A percentile compares a stretch with the other conserved stretches of the same genome.
Evolutionary conservation across 345 rosid species (phyloP).

Genomic region (Rhodomyrtus tomentosa): DNA sequence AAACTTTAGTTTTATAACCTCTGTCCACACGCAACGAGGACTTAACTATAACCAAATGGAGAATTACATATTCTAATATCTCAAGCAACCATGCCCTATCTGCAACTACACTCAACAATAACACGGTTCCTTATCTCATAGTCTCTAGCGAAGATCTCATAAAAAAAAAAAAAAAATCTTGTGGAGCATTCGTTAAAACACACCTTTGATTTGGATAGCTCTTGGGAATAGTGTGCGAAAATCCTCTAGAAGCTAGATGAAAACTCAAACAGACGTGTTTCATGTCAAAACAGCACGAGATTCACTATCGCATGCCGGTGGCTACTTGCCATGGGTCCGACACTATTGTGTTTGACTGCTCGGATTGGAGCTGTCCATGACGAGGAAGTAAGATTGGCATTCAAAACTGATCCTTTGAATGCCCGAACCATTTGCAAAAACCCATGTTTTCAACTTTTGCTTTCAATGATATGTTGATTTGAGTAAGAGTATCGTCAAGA

Average conservation of each 20-base stretch:
- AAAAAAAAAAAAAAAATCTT: too few species aligned
- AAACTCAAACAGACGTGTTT: neutral
- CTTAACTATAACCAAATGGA: neutral
- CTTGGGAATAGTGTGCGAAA: neutral
- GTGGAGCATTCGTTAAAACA: neutral
- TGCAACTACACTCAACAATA: neutral
- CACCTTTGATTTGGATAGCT: neutral
- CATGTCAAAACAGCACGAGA: neutral
- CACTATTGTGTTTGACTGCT: neutral
- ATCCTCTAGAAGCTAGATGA: neutral
- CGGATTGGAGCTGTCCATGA: accelerated
- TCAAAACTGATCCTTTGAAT: neutral
- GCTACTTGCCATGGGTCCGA: neutral
- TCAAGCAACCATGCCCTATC: neutral
- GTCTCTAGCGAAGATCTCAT: neutral
- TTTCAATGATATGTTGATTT: too few species aligned
- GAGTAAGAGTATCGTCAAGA: too few species aligned
- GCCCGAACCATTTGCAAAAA: neutral
- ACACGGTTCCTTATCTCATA: neutral
- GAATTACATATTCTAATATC: neutral
- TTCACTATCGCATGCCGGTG: neutral
- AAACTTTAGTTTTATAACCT: neutral
- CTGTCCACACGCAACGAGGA: accelerated
- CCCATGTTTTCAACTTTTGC: neutral
- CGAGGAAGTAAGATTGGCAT: neutral